Percentiles rank a stretch among this genome's conserved stretches.
phyloP scores from a whole-genome alignment of 1,139 yeast species.

The Saccharomycopsis hybrid region DNA sequence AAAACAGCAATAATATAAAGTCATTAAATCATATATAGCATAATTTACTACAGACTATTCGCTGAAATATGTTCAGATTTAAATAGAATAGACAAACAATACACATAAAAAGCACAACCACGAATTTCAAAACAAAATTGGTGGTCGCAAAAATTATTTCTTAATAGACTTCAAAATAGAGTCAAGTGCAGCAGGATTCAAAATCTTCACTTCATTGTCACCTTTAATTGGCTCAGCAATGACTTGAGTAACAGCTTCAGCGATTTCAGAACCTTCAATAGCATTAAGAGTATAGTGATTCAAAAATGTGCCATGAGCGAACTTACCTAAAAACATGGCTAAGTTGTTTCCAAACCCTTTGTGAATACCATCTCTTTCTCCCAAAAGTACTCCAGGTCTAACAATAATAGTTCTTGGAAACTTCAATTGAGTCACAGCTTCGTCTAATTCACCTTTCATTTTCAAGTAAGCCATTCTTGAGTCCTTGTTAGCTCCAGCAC shows the following conservation, averaged over 20 bases:
- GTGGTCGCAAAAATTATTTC: too few relatives aligned
- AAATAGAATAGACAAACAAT: too few relatives aligned
- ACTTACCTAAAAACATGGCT: slow-evolving; percentile 30
- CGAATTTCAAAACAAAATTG: too few relatives aligned
- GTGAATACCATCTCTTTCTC: slow-evolving; percentile 44
- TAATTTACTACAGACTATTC: too few relatives aligned
- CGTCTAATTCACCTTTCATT: slow-evolving; percentile 61
- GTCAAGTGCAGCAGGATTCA: not conserved
- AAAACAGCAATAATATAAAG: too few relatives aligned
- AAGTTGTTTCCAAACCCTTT: slow-evolving; percentile 34
- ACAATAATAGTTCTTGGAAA: slow-evolving; percentile 65
- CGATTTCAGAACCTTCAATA: slow-evolving; percentile 44
- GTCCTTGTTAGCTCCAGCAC: slow-evolving; percentile 47
- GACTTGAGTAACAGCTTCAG: slow-evolving; percentile 36
- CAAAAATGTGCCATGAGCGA: slow-evolving; percentile 33
- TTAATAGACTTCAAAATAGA: not conserved
- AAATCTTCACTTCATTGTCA: not conserved
- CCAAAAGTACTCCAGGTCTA: slow-evolving; percentile 65
- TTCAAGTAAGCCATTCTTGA: slow-evolving; percentile 53
- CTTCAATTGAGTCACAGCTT: slow-evolving; percentile 46
- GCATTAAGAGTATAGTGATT: slow-evolving; percentile 30
- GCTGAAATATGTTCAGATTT: too few relatives aligned
- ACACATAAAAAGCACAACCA: too few relatives aligned
- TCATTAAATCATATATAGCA: too few relatives aligned
- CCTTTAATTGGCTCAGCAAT: slow-evolving; percentile 20